Percentiles rank a stretch among this genome's conserved stretches.
These are phyloP conservation scores for Ceriops decandra DNA, from an alignment of 345 rosid species.

Conservation along the genomic window DNA sequence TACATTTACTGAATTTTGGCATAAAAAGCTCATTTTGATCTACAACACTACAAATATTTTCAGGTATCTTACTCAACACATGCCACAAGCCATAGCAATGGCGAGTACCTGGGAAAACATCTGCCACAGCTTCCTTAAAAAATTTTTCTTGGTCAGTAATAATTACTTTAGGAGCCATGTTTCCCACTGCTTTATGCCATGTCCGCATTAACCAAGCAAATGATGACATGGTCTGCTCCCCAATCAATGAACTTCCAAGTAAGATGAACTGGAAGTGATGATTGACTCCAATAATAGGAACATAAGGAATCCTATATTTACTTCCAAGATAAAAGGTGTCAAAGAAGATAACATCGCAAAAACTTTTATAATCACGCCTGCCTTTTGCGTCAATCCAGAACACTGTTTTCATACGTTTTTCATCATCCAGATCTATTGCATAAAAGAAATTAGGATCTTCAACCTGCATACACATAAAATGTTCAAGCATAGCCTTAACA, in stretches of 20 bases:
- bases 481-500: slow-evolving; percentile 28
- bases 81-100: slow-evolving; percentile 48
- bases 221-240: slow-evolving; percentile 26
- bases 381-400: slow-evolving; percentile 45
- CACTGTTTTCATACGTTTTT: slow-evolving; percentile 35
- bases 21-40: slow-evolving; percentile 26
- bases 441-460: slow-evolving; percentile 40
- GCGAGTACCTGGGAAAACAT: slow-evolving; percentile 30
- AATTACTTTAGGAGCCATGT: slow-evolving; percentile 35
- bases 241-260: slow-evolving; percentile 42
- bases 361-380: slow-evolving; percentile 29
- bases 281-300: slow-evolving; percentile 45
- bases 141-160: slow-evolving; percentile 35
- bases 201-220: slow-evolving; percentile 38
- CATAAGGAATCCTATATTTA: slow-evolving; percentile 34
- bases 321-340: slow-evolving; percentile 32
- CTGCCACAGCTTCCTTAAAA: slow-evolving; percentile 33
- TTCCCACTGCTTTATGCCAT: slow-evolving; percentile 40
- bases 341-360: slow-evolving; percentile 38
- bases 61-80: slow-evolving; percentile 30
- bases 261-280: slow-evolving; percentile 39
- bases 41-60: slow-evolving; percentile 15
- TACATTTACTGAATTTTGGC: slow-evolving; percentile 32
- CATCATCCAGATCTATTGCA: slow-evolving; percentile 34
- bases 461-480: slow-evolving; percentile 36